Evolutionary conservation across 257 asterid species (phyloP), one percentile per base, ranked within the genome.

Genomic region (Leptodermis oblonga): DNA sequence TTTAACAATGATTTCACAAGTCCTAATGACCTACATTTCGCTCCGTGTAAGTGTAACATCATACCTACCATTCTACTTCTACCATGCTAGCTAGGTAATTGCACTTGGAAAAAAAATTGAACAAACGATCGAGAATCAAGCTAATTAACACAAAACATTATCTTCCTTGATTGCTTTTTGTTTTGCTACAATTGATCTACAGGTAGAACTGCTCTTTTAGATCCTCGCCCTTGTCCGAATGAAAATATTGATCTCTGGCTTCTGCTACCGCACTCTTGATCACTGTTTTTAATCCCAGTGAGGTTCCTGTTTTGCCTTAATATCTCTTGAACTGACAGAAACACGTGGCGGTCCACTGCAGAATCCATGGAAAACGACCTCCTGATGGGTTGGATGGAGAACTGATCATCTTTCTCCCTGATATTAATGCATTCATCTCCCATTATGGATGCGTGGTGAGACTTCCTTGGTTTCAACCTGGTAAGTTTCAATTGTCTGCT

Each of bases 301-400:
- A 53, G 31, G 25, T 71, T 77, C 75, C 85, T 70, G 51, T 78
- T 78, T 67, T 72, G 86, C 69, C 77, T 48, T 49, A 82, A 13
- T 42, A 85, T 86, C 69, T 87, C 96, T 78, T 87, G 95, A 46
- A 89, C 84, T 20, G 97, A 77, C 67, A 79, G 28, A 54, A 83
- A 87, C 60, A 85, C 81, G 11, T 76, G 74, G 2, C 83, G 82
- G 39, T 89, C 97, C 0, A 56, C 86, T 0, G 86, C 96, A 15
- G 95, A 92, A 68, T 92, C 98, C 98, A 92, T 89, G 0, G 96
- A 92, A 77, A 89, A 92, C 9, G 98, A 92, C 69, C 96, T 81
- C 53, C 96, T 83, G 48, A 92, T 89, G 0, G 96, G 87, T 74
- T 86, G 84, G 41, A 87, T 43, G 12, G 79, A 34, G 61, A 91